Evolutionary conservation across 306 rosid genomes (phyloP), one percentile per base, ranked within the genome.

Genomic region (Alnus rubra): DNA sequence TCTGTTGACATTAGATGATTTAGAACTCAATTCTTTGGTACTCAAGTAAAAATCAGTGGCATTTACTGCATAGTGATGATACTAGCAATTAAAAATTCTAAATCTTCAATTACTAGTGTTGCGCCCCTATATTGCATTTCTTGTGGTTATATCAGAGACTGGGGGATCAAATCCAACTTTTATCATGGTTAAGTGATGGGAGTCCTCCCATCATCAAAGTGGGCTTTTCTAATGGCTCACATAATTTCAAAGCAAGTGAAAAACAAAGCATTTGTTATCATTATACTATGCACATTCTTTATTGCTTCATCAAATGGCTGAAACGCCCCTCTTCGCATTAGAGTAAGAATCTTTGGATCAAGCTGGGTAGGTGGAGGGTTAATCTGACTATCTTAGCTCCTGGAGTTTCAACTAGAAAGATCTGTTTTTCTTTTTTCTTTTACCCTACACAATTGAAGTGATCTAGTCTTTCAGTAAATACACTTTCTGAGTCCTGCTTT

Each of bases 401-500:
- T 39, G 52, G 16, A 68, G 7, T 44, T 68, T 8, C 49, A 39
- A 59, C 65, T 68, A 39, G 42, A 13, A 64, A 11, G 30, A 10
- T 62, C 6, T 52, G n/a, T 52, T 14, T 2, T 52, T 52, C 4
- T 12, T 59, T 33, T 62, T 13, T 28, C 7, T 13, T 4, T 33
- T 1, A 10, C n/a, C 31, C 33, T n/a, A 3, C 9, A 18, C 49
- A 7, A 39, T 16, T 76, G 68, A 60, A 60, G 12, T 16, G 44
- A 50, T 7, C 19, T 56, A 13, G 35, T 74, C 31, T 58, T 76
- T 48, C 37, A 12, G n/a, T 59, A 28, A 19, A 13, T 28, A 11
- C 31, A 64, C 14, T 42, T 33, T 54, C 37, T 81, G 52, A 75
- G 65, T 53, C 56, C 28, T 68, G 44, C 69, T 74, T 49, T 86